Evolutionary conservation across 2,329 filamentous ascomycete species (phyloP), one percentile per base, ranked within the genome.

Genomic region (Pyricularia pennisetigena): DNA sequence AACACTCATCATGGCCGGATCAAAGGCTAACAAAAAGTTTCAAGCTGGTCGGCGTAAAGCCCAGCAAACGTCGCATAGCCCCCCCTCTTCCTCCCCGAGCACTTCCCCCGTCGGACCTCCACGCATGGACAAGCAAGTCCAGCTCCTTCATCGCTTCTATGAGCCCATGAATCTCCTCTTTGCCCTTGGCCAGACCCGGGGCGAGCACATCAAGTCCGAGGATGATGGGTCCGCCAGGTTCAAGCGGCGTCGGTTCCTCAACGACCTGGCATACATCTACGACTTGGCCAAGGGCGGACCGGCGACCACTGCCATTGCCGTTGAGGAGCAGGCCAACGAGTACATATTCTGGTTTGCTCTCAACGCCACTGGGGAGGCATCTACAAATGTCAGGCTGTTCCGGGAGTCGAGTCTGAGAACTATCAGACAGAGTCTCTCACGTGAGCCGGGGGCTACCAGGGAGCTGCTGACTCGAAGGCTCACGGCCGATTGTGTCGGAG

Each of bases 251-350:
- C 71, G 75, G 1, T 79, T 83, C 29, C 73, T 81, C 0, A 73
- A 76, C 4, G 78, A 78, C 30, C 71, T 84, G 1, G 76, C 80
- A 9, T 82, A 79, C 70, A 70, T 85, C 7, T 83, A 81, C 69
- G 82, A 84, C 68, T 78, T 78, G 65, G 70, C 74, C 0, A 84
- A 82, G 70, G 82, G 82, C 0, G 83, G 82, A 2, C 70, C 74
- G 2, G 78, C 78, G 0, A 80, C 78, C n/a, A 79, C 82, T 0
- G 77, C 83, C 0, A 78, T 85, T 29, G 81, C 76, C 0, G 71
- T 83, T 0, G 77, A 84, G 69, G 73, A 78, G 0, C 69, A 62
- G 0, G 54, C 71, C 1, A 68, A 76, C 0, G 70, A 71, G n/a
- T 77, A 76, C 66, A 73, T 76, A 2, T 82, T 82, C 57, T 83